phyloP scores from a whole-genome alignment of 495 filamentous ascomycete genomes.

The Letharia columbiana region DNA sequence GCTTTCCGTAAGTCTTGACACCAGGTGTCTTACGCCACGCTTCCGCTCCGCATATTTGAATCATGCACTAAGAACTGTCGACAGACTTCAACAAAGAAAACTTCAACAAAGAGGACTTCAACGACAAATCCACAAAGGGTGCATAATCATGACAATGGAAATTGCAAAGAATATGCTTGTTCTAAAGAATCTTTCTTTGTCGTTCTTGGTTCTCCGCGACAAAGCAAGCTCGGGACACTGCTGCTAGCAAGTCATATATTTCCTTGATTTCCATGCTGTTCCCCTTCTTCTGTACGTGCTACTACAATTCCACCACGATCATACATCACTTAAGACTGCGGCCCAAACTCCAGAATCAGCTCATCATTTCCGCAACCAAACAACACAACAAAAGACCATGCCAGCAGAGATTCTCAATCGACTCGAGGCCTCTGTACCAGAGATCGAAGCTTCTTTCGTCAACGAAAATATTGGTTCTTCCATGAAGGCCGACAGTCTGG shows the following conservation, averaged over 20 bases:
- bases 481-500: background rate
- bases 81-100: background rate
- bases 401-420: constrained; percentile 4
- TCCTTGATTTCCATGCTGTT: background rate
- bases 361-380: background rate
- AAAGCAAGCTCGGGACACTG: background rate
- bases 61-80: background rate
- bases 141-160: background rate
- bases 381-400: background rate
- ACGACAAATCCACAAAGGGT: background rate
- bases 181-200: background rate
- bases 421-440: background rate
- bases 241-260: background rate
- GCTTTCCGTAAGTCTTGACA: background rate
- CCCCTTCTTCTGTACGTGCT: background rate
- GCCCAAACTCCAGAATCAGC: background rate
- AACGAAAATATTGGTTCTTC: background rate
- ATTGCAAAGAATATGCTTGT: background rate
- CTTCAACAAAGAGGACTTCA: background rate
- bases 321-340: background rate
- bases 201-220: background rate
- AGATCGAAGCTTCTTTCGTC: background rate
- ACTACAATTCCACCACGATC: background rate
- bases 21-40: background rate
- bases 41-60: background rate